phyloP scores from a whole-genome alignment of 306 rosid species.

The Arachis hypogaea region DNA sequence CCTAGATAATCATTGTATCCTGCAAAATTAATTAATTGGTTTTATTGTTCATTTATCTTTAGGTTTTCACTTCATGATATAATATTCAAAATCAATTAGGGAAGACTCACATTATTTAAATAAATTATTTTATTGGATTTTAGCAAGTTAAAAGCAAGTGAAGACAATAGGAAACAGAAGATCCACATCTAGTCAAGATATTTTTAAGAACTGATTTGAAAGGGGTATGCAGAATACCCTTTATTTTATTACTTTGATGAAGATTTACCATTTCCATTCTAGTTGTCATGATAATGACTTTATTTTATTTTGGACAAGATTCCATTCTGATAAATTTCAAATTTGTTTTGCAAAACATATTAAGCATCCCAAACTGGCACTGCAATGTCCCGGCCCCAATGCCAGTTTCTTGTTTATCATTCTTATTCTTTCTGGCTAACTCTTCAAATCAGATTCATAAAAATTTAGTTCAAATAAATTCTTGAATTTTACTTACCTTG shows the following conservation, averaged over 20 bases:
- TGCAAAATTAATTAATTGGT: slow-evolving; percentile 39
- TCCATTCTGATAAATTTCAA: not conserved
- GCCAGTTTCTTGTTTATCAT: not conserved
- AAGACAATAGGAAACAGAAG: not conserved
- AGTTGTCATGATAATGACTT: slow-evolving; percentile 16
- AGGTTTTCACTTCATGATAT: not conserved
- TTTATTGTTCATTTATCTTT: not conserved
- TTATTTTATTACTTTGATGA: slow-evolving; percentile 9
- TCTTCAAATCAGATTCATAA: not conserved
- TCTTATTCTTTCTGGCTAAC: not conserved
- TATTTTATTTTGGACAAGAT: not conserved
- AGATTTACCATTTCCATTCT: not conserved
- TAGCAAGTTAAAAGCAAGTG: not conserved
- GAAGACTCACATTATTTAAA: not conserved
- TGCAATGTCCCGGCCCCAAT: not conserved
- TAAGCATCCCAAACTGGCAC: not conserved
- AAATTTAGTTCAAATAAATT: not conserved
- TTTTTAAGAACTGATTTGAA: not conserved
- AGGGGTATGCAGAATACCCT: not conserved
- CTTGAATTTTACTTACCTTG: slow-evolving; percentile 11
- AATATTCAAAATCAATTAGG: not conserved
- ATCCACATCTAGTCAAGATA: not conserved
- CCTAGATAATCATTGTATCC: slow-evolving; percentile 93
- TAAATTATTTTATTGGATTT: not conserved
- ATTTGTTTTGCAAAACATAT: not conserved